Percentiles rank a stretch among this genome's conserved stretches.
These are phyloP conservation scores for Yamadazyma oceani DNA, from an alignment of 1,139 yeast genomes.

Conservation along the genomic window DNA sequence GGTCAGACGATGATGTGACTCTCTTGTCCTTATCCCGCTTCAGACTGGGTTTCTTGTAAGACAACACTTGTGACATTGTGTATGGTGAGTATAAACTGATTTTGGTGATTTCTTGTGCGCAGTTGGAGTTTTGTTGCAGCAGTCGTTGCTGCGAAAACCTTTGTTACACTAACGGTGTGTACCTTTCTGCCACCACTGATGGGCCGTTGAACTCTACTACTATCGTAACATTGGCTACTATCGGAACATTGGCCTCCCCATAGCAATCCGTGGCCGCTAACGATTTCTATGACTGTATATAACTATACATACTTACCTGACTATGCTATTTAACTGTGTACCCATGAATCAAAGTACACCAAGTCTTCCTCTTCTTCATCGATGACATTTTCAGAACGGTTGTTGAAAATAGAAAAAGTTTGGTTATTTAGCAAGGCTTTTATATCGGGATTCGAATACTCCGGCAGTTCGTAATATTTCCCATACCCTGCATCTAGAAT, in stretches of 20 bases:
- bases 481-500: slow-evolving; percentile 64
- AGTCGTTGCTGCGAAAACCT: too few species aligned
- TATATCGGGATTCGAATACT: slow-evolving; percentile 11
- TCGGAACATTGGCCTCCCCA: too few species aligned
- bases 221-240: too few species aligned
- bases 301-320: too few species aligned
- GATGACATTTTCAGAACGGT: slow-evolving; percentile 30
- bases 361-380: slow-evolving; percentile 36
- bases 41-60: slow-evolving; percentile 28
- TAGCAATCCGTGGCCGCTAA: too few species aligned
- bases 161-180: too few species aligned
- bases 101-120: too few species aligned
- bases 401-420: slow-evolving; percentile 37
- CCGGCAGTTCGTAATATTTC: slow-evolving; percentile 30
- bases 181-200: too few species aligned
- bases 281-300: too few species aligned
- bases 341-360: slow-evolving; percentile 45
- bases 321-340: slow-evolving; percentile 13
- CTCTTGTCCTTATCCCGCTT: background rate
- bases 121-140: too few species aligned
- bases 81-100: background rate
- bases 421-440: slow-evolving; percentile 15
- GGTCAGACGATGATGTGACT: background rate
- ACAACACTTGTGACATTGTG: slow-evolving; percentile 22
- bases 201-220: too few species aligned